A percentile compares a stretch with the other conserved stretches of the same genome.
These are phyloP conservation scores for Skeletonema grethae DNA, from an alignment of 108 stramenopile genomes.

Conservation along the genomic window DNA sequence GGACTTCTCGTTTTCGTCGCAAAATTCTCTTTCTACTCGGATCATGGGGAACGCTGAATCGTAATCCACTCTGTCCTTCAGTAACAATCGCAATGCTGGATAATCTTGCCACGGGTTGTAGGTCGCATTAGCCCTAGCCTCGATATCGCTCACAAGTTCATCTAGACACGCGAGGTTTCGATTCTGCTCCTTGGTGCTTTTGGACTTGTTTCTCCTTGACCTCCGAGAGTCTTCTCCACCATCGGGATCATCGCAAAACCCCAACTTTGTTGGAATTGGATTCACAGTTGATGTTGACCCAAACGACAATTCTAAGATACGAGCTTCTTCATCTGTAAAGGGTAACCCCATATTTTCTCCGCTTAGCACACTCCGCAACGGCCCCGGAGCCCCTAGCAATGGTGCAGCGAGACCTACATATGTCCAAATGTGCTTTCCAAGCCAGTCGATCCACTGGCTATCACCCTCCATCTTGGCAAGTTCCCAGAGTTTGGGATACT, in stretches of 20 bases:
- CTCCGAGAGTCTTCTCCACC: constrained; percentile 3
- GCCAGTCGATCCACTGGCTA: constrained; percentile 77
- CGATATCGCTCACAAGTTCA: constrained; percentile 71
- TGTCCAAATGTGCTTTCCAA: constrained; percentile 71
- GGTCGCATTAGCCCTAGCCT: constrained; percentile 14
- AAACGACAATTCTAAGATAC: constrained; percentile 81
- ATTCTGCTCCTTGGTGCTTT: constrained; percentile 20
- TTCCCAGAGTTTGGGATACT: constrained; percentile 63
- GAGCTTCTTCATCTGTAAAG: constrained; percentile 69
- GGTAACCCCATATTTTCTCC: constrained; percentile 93
- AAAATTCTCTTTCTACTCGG: constrained; percentile 58
- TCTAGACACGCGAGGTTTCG: constrained; percentile 71
- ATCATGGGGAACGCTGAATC: constrained; percentile 71
- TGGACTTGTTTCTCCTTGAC: constrained; percentile 1
- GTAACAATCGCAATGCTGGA: constrained; percentile 60
- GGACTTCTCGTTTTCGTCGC: constrained; percentile 39
- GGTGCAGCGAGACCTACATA: constrained; percentile 86
- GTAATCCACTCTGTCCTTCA: constrained; percentile 78
- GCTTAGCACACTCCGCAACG: constrained; percentile 78
- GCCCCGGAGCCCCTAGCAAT: constrained; percentile 81
- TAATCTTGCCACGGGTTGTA: constrained; percentile 76
- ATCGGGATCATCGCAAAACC: constrained; percentile 40
- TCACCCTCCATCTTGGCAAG: constrained; percentile 78
- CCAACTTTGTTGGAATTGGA: constrained; percentile 70
- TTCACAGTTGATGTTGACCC: constrained; percentile 81